These are phyloP conservation scores for Podospora pseudocomata DNA, from an alignment of 495 filamentous ascomycete genomes.

Conservation along the genomic window DNA sequence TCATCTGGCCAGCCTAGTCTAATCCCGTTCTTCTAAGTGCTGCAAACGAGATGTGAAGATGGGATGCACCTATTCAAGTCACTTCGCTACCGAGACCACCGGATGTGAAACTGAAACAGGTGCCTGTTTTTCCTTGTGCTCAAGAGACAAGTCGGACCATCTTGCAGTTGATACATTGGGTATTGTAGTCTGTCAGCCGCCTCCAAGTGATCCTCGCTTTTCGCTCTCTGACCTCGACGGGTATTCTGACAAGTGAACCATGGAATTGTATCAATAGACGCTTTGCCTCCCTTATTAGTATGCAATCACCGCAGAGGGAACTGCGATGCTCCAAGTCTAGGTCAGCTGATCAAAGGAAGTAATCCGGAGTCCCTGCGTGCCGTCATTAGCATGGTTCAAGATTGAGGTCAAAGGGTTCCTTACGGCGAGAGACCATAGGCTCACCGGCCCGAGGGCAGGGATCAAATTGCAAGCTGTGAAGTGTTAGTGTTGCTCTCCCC, in stretches of 20 bases:
- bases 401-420: slow-evolving; percentile 23
- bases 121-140: not conserved
- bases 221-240: not conserved
- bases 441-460: slow-evolving; percentile 96
- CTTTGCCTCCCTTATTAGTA: slow-evolving; percentile 5
- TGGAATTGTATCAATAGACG: slow-evolving; percentile 9
- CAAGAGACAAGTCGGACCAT: not conserved
- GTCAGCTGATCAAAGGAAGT: slow-evolving; percentile 72
- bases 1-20: slow-evolving; percentile 10
- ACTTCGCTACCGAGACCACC: slow-evolving; percentile 1
- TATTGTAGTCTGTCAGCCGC: not conserved
- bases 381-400: slow-evolving; percentile 13
- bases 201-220: not conserved
- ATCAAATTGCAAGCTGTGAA: slow-evolving; percentile 91
- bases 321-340: not conserved
- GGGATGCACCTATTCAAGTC: not conserved
- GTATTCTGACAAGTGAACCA: slow-evolving; percentile 4
- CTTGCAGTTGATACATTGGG: not conserved
- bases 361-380: slow-evolving; percentile 75
- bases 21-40: slow-evolving; percentile 3
- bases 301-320: not conserved
- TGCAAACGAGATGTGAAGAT: slow-evolving; percentile 10
- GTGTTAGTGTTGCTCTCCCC: not conserved
- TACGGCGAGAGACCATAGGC: slow-evolving; percentile 95
- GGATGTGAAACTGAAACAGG: not conserved